These are phyloP conservation scores for Syzygium aromaticum DNA, from an alignment of 345 rosid genomes.

Conservation along the genomic window DNA sequence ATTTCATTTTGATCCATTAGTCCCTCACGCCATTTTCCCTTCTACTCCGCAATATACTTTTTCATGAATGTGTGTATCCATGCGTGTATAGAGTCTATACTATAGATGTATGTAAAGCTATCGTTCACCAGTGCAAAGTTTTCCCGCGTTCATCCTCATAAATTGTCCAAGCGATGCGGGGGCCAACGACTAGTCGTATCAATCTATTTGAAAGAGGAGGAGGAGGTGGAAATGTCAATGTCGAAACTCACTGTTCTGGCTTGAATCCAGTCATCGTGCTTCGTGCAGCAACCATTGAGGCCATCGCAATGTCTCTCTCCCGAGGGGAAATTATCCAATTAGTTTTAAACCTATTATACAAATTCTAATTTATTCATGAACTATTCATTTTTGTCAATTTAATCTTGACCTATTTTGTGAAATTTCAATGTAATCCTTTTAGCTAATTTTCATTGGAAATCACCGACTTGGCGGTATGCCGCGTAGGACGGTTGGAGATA, in stretches of 20 bases:
- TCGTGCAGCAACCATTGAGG: constrained; percentile 94
- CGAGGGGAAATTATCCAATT: neutral
- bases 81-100: neutral
- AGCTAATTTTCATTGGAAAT: accelerated
- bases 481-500: too few relatives aligned
- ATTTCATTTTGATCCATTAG: too few relatives aligned
- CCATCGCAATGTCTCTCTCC: constrained; percentile 76
- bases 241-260: constrained; percentile 44
- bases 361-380: too few relatives aligned
- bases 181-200: neutral
- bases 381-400: too few relatives aligned
- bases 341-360: too few relatives aligned
- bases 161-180: neutral
- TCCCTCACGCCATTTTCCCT: neutral
- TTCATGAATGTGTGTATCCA: neutral
- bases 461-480: too few relatives aligned
- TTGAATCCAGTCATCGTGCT: constrained; percentile 66
- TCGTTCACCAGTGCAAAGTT: neutral
- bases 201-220: neutral
- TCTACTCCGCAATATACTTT: neutral
- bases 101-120: neutral
- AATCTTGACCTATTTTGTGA: accelerated
- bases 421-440: too few relatives aligned
- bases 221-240: neutral
- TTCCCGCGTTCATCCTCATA: neutral